Evolutionary conservation across 306 rosid genomes (phyloP).

Genomic region (Abrus precatorius): DNA sequence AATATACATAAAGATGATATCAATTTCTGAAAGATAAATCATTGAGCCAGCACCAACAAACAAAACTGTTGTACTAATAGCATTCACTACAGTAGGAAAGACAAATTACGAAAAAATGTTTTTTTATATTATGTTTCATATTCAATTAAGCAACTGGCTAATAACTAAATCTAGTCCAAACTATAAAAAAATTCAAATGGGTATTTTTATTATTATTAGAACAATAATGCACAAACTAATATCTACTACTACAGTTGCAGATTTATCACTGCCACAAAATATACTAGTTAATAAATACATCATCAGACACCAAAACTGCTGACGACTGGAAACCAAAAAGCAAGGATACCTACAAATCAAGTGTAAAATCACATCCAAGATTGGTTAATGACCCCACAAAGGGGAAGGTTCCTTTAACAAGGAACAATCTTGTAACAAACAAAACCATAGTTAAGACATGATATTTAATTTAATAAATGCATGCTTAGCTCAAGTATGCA

Average conservation of each 20-base stretch:
- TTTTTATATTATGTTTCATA: conserved; percentile 26
- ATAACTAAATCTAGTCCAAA: conserved; percentile 30
- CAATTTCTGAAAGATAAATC: conserved; percentile 36
- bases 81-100: conserved; percentile 14
- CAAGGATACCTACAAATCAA: conserved; percentile 40
- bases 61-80: conserved; percentile 28
- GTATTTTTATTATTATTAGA: neutral
- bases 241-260: conserved; percentile 27
- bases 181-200: conserved; percentile 40
- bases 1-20: neutral
- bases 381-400: conserved; percentile 47
- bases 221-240: conserved; percentile 45
- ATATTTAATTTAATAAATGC: neutral
- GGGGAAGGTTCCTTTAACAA: conserved; percentile 27
- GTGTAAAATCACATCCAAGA: conserved; percentile 45
- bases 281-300: conserved; percentile 34
- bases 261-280: conserved; percentile 43
- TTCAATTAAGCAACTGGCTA: conserved; percentile 48
- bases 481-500: conserved; percentile 49
- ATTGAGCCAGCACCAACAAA: conserved; percentile 36
- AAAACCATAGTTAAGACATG: conserved; percentile 30
- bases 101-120: neutral
- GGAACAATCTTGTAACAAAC: neutral
- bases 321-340: conserved; percentile 50
- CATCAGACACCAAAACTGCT: conserved; percentile 52